These are phyloP conservation scores for Puccinia coronata DNA, from an alignment of 1,284 basidiomycete species.

Conservation along the genomic window DNA sequence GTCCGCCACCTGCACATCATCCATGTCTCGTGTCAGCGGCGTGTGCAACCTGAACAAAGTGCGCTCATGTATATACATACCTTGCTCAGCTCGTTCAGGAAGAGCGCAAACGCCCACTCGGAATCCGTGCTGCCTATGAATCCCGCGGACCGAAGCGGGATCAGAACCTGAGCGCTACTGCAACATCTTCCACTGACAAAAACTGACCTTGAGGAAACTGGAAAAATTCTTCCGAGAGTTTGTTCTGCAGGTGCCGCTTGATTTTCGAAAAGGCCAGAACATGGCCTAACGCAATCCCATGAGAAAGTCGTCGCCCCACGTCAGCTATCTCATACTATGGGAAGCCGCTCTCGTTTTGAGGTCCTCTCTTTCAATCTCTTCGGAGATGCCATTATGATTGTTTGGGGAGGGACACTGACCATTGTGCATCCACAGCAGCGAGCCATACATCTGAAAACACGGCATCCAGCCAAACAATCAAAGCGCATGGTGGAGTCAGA, in stretches of 20 bases:
- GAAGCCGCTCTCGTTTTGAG: too few species aligned
- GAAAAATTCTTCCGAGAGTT: constrained; percentile 78
- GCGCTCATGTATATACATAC: too few species aligned
- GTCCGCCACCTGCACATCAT: constrained; percentile 76
- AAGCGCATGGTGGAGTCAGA: not conserved
- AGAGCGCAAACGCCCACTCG: constrained; percentile 91
- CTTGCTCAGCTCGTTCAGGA: constrained; percentile 69
- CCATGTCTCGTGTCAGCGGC: not conserved
- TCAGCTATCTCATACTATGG: too few species aligned
- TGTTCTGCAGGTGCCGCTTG: constrained; percentile 75
- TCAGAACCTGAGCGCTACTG: constrained; percentile 30
- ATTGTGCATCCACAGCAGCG: constrained; percentile 86
- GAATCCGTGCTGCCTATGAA: constrained; percentile 66
- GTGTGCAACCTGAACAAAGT: too few species aligned
- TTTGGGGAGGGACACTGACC: constrained; percentile 62
- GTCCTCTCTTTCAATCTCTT: too few species aligned
- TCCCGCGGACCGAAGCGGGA: not conserved
- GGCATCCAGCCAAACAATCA: not conserved
- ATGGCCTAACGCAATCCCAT: too few species aligned
- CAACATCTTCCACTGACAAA: too few species aligned
- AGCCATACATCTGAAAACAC: constrained; percentile 43
- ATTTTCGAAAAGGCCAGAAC: constrained; percentile 78
- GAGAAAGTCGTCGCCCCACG: too few species aligned
- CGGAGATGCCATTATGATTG: too few species aligned
- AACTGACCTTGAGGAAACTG: constrained; percentile 73